Evolutionary conservation across 2,329 filamentous ascomycete genomes (phyloP).

Genomic region (Neofusicoccum parvum): DNA sequence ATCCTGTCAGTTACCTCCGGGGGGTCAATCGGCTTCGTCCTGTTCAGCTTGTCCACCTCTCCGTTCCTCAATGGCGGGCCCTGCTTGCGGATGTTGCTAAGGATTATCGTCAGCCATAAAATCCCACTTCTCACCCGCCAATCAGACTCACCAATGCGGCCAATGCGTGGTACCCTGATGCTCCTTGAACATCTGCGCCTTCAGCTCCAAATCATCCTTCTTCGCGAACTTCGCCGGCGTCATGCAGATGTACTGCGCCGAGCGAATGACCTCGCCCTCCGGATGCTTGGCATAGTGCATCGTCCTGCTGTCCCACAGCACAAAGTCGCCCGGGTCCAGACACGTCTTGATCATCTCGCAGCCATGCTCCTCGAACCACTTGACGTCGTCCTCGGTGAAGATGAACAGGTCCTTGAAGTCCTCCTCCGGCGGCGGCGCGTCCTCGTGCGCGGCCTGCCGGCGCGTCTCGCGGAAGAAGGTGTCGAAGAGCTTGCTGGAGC

Average conservation of each 20-base stretch:
- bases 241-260: conserved; percentile 19
- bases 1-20: conserved; percentile 2
- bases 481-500: conserved; percentile 31
- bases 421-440: conserved; percentile 28
- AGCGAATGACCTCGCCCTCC: conserved; percentile 34
- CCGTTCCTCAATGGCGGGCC: conserved; percentile 5
- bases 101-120: background rate
- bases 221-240: conserved; percentile 14
- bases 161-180: conserved; percentile 10
- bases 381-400: conserved; percentile 47
- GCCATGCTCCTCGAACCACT: conserved; percentile 46
- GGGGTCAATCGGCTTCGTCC: background rate
- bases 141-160: conserved; percentile 14
- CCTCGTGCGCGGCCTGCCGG: conserved; percentile 10
- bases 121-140: background rate
- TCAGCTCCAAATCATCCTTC: conserved; percentile 24
- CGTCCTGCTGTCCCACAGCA: conserved; percentile 51
- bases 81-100: conserved; percentile 5
- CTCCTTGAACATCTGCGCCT: conserved; percentile 25
- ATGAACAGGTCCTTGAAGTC: conserved; percentile 42
- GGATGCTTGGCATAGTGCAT: conserved; percentile 46
- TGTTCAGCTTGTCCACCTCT: conserved; percentile 1
- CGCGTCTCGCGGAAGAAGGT: conserved; percentile 40
- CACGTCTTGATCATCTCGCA: conserved; percentile 44
- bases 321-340: conserved; percentile 46